phyloP scores from a whole-genome alignment of 225 moss, liverwort and hornwort genomes.

The Bryum argenteum region DNA sequence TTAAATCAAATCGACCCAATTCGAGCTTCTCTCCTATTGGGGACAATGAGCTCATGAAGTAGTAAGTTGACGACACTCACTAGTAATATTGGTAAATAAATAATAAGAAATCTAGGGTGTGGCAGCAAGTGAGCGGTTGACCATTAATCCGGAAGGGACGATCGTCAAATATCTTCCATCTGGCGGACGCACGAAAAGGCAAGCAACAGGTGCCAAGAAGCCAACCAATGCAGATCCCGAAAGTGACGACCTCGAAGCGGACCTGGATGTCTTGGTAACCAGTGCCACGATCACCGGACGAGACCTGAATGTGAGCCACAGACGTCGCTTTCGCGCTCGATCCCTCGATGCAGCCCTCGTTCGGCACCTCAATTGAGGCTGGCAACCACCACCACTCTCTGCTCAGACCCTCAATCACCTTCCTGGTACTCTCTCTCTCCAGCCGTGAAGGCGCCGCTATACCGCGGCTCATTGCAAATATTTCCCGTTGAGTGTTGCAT shows the following conservation, averaged over 20 bases:
- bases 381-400: not conserved
- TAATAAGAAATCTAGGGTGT: not conserved
- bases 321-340: not conserved
- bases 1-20: too few species aligned
- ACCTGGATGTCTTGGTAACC: slow-evolving; percentile 5
- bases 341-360: not conserved
- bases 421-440: accelerated
- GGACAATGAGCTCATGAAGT: too few species aligned
- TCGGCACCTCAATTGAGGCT: slow-evolving; percentile 8
- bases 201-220: not conserved
- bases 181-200: not conserved
- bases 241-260: not conserved
- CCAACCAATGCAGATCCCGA: not conserved
- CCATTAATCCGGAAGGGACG: not conserved
- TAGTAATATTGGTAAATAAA: not conserved
- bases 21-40: too few species aligned
- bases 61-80: too few species aligned
- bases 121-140: not conserved
- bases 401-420: not conserved
- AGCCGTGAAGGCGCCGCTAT: too few species aligned
- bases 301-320: slow-evolving; percentile 30
- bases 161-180: not conserved
- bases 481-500: not conserved
- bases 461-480: not conserved
- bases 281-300: not conserved